Conservation (phyloP, 176 grass and related monocot genomes). For the Microstegium vimineum region DNA sequence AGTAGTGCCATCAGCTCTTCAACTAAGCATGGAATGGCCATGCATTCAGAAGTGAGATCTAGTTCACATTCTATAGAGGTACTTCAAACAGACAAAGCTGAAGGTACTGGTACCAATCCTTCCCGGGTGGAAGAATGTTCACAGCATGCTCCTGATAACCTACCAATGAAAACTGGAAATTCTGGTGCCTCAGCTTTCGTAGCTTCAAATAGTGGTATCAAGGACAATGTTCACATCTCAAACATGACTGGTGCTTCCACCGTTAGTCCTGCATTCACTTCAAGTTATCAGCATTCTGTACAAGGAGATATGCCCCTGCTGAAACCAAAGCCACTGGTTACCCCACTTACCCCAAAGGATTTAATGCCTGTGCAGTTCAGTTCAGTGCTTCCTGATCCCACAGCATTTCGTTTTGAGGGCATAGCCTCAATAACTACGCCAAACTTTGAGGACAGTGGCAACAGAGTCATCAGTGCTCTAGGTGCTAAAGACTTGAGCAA, state of each 20-base stretch:
- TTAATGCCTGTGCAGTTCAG: slow-evolving; percentile 61
- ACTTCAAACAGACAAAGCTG: slow-evolving; percentile 1
- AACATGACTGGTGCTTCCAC: slow-evolving; percentile 24
- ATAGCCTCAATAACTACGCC: slow-evolving; percentile 45
- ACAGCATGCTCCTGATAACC: slow-evolving; percentile 2
- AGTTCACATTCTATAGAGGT: slow-evolving; percentile 21
- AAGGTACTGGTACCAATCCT: background rate
- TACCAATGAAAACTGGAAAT: slow-evolving; percentile 17
- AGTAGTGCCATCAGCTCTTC: slow-evolving; percentile 4
- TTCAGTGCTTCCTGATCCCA: slow-evolving; percentile 49
- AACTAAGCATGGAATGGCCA: slow-evolving; percentile 9
- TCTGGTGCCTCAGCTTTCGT: background rate
- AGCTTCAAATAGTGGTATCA: slow-evolving; percentile 9
- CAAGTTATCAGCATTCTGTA: slow-evolving; percentile 26
- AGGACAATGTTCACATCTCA: slow-evolving; percentile 22
- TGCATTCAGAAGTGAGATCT: slow-evolving; percentile 9
- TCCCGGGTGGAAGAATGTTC: slow-evolving; percentile 29
- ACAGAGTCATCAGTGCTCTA: slow-evolving; percentile 15
- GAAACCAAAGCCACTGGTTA: slow-evolving; percentile 31
- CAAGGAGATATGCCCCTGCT: slow-evolving; percentile 16
- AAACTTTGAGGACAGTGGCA: slow-evolving; percentile 46
- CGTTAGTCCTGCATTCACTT: slow-evolving; percentile 6
- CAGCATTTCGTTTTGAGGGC: slow-evolving; percentile 54
- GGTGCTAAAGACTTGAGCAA: slow-evolving; percentile 38
- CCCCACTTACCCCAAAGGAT: slow-evolving; percentile 52